Evolutionary conservation across 2,329 filamentous ascomycete species (phyloP), one percentile per base, ranked within the genome.

Genomic region (Leptographium procerum): DNA sequence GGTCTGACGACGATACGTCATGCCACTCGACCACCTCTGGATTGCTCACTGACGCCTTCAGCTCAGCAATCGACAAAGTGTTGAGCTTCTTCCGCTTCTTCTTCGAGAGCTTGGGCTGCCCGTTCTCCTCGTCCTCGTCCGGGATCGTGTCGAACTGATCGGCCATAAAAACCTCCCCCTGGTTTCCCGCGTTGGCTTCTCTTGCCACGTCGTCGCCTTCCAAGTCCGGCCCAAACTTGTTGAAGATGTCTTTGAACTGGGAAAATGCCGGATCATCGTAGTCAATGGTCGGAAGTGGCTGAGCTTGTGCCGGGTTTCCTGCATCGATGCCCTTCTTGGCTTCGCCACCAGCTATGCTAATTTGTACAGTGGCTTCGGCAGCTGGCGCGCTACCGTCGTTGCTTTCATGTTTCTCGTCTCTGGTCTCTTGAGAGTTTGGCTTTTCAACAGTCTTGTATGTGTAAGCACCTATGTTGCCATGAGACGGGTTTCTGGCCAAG

Each of bases 21-120:
- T 95, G 94, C 94, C 94, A 97, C 68, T 99, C 94, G 7, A 99
- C 92, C 11, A 96, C 84, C 71, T 99, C 94, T 2, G 94, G 94
- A 65, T 91, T 92, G 66, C 80, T 82, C 61, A 96, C 94, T 58
- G 96, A 75, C 7, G 92, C 89, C 74, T 99, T 99, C 63, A 99
- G 81, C 72, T 97, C 91, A 54, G 94, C 94, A 60, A 99, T 70
- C 8, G 92, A 95, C 34, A 97, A 78, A 72, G 95, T 96, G 74
- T 88, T 95, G 69, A 91, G 79, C 73, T 88, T 84, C 75, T 97
- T 99, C 65, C 88, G 83, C 73, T 95, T 92, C 78, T 96, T 96
- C 74, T 96, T 97, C 33, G 91, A 96, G 29, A 97, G 71, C 66
- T 88, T 92, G 10, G 83, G 52, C 34, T 81, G 80, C 3, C 75